phyloP scores from a whole-genome alignment of 2,329 filamentous ascomycete species.

The Pseudogymnoascus sp. region DNA sequence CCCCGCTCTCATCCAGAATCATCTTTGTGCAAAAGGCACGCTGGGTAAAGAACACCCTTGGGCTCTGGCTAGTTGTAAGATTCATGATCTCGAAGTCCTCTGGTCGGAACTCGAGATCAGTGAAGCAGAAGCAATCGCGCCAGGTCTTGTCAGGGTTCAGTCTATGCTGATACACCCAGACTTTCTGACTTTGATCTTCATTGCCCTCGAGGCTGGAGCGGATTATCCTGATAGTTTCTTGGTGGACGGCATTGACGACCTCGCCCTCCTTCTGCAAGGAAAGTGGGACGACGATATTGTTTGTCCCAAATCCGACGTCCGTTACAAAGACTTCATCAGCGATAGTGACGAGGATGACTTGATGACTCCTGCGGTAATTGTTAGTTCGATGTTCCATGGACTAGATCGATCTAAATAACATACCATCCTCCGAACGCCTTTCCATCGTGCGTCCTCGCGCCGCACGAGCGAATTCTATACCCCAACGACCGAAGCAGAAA shows the following conservation, averaged over 20 bases:
- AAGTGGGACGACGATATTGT: neutral
- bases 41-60: neutral
- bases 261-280: neutral
- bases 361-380: neutral
- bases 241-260: neutral
- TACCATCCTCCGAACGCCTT: neutral
- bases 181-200: neutral
- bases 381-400: neutral
- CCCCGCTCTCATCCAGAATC: neutral
- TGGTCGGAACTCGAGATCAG: neutral
- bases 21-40: neutral
- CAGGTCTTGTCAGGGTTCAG: neutral
- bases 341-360: neutral
- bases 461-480: neutral
- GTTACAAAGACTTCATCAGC: neutral
- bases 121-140: neutral
- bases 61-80: neutral
- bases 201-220: neutral
- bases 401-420: neutral
- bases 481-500: neutral
- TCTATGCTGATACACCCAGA: neutral
- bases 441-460: neutral
- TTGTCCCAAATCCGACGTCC: neutral
- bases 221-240: neutral
- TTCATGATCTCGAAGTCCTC: neutral